Evolutionary conservation across 805 yeast species (phyloP).

Genomic region (Komagataella populi): DNA sequence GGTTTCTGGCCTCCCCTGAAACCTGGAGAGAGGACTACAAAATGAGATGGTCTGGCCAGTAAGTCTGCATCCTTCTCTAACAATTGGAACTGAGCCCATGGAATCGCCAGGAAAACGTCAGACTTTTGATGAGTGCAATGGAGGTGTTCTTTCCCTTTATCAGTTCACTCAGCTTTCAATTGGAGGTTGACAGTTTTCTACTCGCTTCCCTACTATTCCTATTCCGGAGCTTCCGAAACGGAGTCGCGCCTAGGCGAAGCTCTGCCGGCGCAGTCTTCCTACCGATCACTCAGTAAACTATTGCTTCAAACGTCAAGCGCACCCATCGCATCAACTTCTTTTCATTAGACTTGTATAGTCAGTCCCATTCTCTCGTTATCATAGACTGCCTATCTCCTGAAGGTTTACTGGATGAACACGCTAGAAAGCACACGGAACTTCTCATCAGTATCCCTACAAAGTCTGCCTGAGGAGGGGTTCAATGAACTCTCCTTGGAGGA

Average conservation of each 20-base stretch:
- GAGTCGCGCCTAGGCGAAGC: neutral
- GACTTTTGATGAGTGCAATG: too few species aligned
- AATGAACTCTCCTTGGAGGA: slow-evolving; percentile 16
- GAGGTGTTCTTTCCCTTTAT: too few species aligned
- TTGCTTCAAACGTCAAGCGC: neutral
- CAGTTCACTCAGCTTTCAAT: too few species aligned
- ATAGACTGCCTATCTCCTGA: neutral
- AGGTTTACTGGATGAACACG: neutral
- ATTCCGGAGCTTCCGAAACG: neutral
- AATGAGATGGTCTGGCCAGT: too few species aligned
- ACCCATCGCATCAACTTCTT: neutral
- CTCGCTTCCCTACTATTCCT: too few species aligned
- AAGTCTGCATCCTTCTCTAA: too few species aligned
- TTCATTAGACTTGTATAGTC: neutral
- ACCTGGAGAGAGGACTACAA: too few species aligned
- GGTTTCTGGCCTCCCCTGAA: too few species aligned
- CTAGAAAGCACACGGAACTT: neutral
- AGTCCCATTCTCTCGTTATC: neutral
- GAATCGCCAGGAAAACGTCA: too few species aligned
- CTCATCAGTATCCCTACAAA: slow-evolving; percentile 15
- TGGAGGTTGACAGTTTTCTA: too few species aligned
- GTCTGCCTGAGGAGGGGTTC: slow-evolving; percentile 26
- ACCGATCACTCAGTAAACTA: neutral
- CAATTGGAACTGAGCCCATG: too few species aligned
- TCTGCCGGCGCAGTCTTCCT: neutral